Percentiles rank a stretch among this genome's conserved stretches.
Conservation (phyloP, 345 rosid genomes). For the Rubroshorea leprosula region DNA sequence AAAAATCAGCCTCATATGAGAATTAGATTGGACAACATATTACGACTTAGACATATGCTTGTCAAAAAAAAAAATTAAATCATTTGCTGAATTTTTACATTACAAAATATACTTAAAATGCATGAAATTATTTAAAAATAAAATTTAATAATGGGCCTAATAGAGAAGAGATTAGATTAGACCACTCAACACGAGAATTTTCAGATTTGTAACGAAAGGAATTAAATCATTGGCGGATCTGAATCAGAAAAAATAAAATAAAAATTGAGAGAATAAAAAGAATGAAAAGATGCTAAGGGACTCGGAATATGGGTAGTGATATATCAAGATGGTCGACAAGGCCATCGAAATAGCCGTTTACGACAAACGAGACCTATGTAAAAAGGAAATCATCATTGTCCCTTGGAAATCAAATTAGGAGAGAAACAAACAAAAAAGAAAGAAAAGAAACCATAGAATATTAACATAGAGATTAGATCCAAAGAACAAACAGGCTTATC, state of each 20-base stretch:
- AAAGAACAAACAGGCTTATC: too few relatives aligned
- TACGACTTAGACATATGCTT: too few relatives aligned
- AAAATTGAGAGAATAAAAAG: background rate
- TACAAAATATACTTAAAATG: background rate
- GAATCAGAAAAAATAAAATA: background rate
- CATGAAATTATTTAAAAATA: too few relatives aligned
- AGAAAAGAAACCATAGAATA: too few relatives aligned
- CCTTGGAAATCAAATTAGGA: too few relatives aligned
- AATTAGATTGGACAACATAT: too few relatives aligned
- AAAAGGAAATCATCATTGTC: slow-evolving; percentile 56
- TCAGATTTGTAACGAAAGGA: slow-evolving; percentile 73
- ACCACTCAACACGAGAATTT: slow-evolving; percentile 51
- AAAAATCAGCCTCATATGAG: background rate
- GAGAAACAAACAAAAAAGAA: too few relatives aligned
- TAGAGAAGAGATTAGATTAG: slow-evolving; percentile 98
- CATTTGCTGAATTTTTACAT: background rate
- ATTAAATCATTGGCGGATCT: slow-evolving; percentile 67
- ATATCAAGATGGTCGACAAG: slow-evolving; percentile 97
- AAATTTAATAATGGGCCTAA: slow-evolving; percentile 42
- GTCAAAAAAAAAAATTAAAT: background rate
- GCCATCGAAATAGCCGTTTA: slow-evolving; percentile 52
- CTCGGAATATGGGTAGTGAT: too few relatives aligned
- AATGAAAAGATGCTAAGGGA: too few relatives aligned
- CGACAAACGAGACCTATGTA: slow-evolving; percentile 99
- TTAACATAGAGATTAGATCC: too few relatives aligned